phyloP scores from a whole-genome alignment of 768 basidiomycete species.

The Suillus ampliporus region DNA sequence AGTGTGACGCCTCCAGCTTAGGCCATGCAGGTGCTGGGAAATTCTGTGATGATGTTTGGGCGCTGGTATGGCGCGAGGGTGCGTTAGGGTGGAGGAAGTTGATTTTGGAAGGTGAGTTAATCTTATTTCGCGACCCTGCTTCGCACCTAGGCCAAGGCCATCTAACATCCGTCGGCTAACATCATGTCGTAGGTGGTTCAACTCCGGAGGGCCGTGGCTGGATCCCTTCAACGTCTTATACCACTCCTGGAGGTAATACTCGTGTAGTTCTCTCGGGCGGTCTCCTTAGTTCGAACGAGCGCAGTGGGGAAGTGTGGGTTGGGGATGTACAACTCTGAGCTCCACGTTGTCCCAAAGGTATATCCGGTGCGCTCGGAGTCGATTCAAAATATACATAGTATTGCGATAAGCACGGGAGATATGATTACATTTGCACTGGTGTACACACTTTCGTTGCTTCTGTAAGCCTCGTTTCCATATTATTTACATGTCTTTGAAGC shows the following conservation, averaged over 20 bases:
- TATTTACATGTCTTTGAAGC: neutral
- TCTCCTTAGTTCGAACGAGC: slow-evolving; percentile 45
- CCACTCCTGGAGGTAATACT: slow-evolving; percentile 26
- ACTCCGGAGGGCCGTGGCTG: slow-evolving; percentile 47
- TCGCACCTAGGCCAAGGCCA: neutral
- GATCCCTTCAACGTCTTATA: slow-evolving; percentile 42
- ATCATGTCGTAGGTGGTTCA: slow-evolving; percentile 6
- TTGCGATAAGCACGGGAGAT: neutral
- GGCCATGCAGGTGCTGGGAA: slow-evolving; percentile 46
- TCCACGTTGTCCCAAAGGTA: neutral
- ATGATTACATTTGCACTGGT: neutral
- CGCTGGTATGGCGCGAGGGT: slow-evolving; percentile 28
- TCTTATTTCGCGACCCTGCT: neutral
- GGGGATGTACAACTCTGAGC: slow-evolving; percentile 35
- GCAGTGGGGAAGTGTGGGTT: slow-evolving; percentile 48
- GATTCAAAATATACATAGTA: no score
- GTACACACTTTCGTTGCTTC: neutral
- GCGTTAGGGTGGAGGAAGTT: slow-evolving; percentile 36
- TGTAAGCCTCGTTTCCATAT: neutral
- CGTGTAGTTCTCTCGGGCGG: slow-evolving; percentile 47
- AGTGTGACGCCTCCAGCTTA: slow-evolving; percentile 38
- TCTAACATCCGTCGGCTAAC: neutral
- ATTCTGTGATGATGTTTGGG: slow-evolving; percentile 49
- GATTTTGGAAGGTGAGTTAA: slow-evolving; percentile 13
- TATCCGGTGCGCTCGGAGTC: neutral